Conservation (phyloP, 2,329 filamentous ascomycete species). For the Paraphoma sp. region DNA sequence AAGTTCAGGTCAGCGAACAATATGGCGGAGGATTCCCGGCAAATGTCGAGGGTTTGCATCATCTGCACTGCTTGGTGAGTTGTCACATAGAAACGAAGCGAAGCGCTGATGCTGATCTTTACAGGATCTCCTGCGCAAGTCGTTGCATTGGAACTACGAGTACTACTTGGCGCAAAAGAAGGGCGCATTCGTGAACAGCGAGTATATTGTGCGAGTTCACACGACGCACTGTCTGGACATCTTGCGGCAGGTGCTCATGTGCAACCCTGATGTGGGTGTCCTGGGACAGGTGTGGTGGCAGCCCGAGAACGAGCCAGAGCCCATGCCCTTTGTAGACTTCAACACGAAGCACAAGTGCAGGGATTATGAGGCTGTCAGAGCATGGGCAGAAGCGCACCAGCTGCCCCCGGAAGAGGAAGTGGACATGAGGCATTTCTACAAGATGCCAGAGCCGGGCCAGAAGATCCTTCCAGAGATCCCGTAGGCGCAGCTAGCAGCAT, state of each 20-base stretch:
- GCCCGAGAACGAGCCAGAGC: conserved; percentile 47
- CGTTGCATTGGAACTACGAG: conserved; percentile 65
- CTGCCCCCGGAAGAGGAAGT: conserved; percentile 49
- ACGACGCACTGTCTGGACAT: conserved; percentile 67
- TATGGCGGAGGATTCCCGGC: conserved; percentile 66
- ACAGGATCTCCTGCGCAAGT: conserved; percentile 66
- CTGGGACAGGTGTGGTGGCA: conserved; percentile 68
- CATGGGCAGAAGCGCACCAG: conserved; percentile 63
- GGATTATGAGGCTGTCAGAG: conserved; percentile 61
- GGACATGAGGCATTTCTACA: conserved; percentile 52
- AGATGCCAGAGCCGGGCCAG: conserved; percentile 47
- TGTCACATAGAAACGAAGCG: not conserved
- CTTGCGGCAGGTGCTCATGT: conserved; percentile 69
- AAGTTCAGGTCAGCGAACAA: conserved; percentile 62
- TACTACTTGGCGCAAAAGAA: conserved; percentile 60
- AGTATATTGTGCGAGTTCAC: conserved; percentile 62
- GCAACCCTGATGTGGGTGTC: conserved; percentile 65
- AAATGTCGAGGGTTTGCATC: conserved; percentile 65
- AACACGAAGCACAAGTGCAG: conserved; percentile 66
- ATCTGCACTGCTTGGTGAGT: conserved; percentile 64
- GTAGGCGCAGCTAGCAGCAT: conserved; percentile 20
- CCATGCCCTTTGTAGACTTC: conserved; percentile 66
- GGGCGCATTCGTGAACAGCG: conserved; percentile 64
- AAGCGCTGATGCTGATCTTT: conserved; percentile 13
- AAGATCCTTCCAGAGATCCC: conserved; percentile 37